These are phyloP conservation scores for Phaeosphaeria sp. DNA, from an alignment of 2,329 filamentous ascomycete species.

Conservation along the genomic window DNA sequence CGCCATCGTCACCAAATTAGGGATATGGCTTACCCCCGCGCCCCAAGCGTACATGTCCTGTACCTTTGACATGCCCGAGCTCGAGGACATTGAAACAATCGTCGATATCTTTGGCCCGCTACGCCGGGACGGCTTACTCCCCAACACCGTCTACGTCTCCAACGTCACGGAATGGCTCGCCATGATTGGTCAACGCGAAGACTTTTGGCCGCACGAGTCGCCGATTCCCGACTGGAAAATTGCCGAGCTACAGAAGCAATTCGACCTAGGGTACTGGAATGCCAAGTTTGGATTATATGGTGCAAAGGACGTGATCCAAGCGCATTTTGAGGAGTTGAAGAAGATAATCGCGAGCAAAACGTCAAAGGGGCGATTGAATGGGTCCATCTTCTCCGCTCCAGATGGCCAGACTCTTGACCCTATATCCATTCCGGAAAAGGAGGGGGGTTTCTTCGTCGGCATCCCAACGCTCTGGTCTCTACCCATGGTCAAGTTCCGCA, in stretches of 20 bases:
- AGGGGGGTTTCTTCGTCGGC: constrained; percentile 42
- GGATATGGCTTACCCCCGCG: constrained; percentile 41
- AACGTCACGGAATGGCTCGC: constrained; percentile 57
- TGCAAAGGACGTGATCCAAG: constrained; percentile 51
- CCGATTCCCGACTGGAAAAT: constrained; percentile 56
- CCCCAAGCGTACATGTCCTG: constrained; percentile 58
- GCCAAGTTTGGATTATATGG: constrained; percentile 56
- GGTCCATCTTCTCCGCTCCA: constrained; percentile 48
- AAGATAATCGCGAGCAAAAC: constrained; percentile 47
- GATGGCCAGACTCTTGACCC: constrained; percentile 52
- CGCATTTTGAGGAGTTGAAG: constrained; percentile 52
- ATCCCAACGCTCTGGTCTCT: constrained; percentile 40
- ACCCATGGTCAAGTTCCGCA: constrained; percentile 42
- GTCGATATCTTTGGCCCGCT: constrained; percentile 55
- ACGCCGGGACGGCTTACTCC: constrained; percentile 53
- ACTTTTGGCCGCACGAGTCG: constrained; percentile 54
- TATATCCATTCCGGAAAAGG: constrained; percentile 32
- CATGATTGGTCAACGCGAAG: constrained; percentile 52
- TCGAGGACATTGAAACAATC: constrained; percentile 56
- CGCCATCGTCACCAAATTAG: constrained; percentile 57
- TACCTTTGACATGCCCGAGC: constrained; percentile 54
- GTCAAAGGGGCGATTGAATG: constrained; percentile 49
- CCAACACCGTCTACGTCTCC: constrained; percentile 54
- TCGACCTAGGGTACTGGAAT: constrained; percentile 55
- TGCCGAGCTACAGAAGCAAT: constrained; percentile 52